phyloP scores from a whole-genome alignment of 2,329 filamentous ascomycete genomes.

The Penicillium occitanis region DNA sequence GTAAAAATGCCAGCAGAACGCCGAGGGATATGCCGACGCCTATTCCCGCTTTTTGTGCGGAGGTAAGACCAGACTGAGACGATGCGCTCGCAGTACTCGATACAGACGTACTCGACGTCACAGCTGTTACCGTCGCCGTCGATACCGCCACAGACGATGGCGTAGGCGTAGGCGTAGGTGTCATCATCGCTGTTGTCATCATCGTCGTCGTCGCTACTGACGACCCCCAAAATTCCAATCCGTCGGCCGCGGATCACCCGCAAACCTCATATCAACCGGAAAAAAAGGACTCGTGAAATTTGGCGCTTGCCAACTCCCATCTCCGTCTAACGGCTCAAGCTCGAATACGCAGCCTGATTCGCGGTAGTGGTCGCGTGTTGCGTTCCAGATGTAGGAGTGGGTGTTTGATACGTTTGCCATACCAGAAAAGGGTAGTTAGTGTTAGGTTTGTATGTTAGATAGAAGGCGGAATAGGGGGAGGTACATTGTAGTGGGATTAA shows the following conservation, averaged over 20 bases:
- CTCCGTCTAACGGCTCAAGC: background rate
- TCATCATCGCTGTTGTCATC: background rate
- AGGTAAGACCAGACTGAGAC: background rate
- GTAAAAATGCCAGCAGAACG: background rate
- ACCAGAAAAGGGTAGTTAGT: background rate
- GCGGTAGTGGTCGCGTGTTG: conserved; percentile 13
- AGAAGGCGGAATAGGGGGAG: no score
- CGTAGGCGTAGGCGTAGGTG: no score
- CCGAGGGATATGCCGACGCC: background rate
- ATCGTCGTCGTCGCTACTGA: background rate
- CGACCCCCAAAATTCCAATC: background rate
- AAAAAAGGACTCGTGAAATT: conserved; percentile 14
- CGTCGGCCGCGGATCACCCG: conserved; percentile 3
- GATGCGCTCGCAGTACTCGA: background rate
- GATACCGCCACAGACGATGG: no score
- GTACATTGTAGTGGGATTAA: background rate
- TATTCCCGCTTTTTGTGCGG: background rate
- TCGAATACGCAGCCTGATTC: conserved; percentile 18
- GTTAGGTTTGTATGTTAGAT: no score
- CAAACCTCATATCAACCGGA: conserved; percentile 11
- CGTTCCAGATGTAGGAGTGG: conserved; percentile 15
- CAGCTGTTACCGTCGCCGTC: background rate
- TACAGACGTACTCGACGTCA: background rate
- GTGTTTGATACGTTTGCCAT: conserved; percentile 13
- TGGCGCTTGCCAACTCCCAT: background rate